Evolutionary conservation across 352 stramenopile genomes (phyloP).

Genomic region (Thraustochytrium sp.): DNA sequence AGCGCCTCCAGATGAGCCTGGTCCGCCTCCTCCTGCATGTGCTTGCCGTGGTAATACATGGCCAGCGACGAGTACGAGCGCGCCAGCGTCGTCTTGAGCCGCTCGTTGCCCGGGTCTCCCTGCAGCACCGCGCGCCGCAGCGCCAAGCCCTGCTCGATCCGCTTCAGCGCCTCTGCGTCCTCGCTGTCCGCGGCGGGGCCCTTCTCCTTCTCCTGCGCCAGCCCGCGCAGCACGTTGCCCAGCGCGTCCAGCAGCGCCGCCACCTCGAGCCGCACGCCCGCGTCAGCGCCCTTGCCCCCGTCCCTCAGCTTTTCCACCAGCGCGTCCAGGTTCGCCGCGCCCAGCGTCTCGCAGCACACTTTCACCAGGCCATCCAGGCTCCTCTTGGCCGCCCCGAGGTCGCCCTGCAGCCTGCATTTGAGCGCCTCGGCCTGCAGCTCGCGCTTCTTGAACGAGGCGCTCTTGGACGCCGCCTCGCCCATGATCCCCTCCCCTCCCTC

Average conservation of each 20-base stretch:
- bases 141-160: neutral
- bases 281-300: neutral
- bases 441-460: conserved; percentile 6
- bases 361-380: neutral
- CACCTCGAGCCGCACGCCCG: neutral
- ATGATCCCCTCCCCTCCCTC: too few relatives aligned
- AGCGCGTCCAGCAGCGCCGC: conserved; percentile 15
- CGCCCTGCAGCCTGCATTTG: neutral
- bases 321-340: neutral
- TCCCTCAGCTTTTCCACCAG: neutral
- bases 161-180: neutral
- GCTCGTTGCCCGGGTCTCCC: neutral
- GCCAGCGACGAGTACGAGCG: conserved; percentile 30
- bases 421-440: neutral
- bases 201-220: neutral
- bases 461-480: neutral
- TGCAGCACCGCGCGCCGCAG: neutral
- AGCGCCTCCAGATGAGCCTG: conserved; percentile 19
- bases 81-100: neutral
- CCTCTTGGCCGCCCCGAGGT: neutral
- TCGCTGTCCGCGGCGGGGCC: neutral
- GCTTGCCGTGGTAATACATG: conserved; percentile 3
- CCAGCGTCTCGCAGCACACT: neutral
- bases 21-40: conserved; percentile 33
- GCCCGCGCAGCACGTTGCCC: conserved; percentile 1